Evolutionary conservation across 2,329 filamentous ascomycete genomes (phyloP).

Genomic region (Pseudogymnoascus sp.): DNA sequence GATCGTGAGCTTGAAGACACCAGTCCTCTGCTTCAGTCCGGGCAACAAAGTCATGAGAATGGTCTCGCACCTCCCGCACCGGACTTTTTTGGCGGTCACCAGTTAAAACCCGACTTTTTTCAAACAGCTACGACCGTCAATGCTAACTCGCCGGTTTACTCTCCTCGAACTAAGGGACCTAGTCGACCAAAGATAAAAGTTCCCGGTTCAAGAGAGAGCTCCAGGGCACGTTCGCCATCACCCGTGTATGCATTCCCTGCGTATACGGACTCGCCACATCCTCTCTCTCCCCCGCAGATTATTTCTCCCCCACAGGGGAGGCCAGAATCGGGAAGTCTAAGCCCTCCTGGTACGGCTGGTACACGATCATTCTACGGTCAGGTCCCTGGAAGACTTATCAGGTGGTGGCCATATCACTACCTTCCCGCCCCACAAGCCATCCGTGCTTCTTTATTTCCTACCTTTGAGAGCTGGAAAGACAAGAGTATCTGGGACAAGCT

Average conservation of each 20-base stretch:
- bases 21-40: conserved; percentile 27
- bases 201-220: conserved; percentile 26
- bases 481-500: conserved; percentile 82
- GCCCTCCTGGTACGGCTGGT: not conserved
- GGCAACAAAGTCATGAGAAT: conserved; percentile 29
- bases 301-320: not conserved
- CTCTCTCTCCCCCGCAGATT: conserved; percentile 19
- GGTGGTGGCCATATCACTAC: conserved; percentile 75
- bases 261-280: conserved; percentile 28
- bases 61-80: conserved; percentile 38
- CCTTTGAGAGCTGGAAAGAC: conserved; percentile 69
- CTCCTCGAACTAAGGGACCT: conserved; percentile 16
- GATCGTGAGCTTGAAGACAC: conserved; percentile 25
- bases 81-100: conserved; percentile 29
- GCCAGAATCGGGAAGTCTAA: not conserved
- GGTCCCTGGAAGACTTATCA: conserved; percentile 35
- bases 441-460: conserved; percentile 74
- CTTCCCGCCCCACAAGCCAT: conserved; percentile 68
- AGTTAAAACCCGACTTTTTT: conserved; percentile 25
- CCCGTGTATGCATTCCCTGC: conserved; percentile 27
- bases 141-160: conserved; percentile 14
- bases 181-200: conserved; percentile 25
- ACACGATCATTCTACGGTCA: conserved; percentile 21
- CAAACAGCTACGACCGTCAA: conserved; percentile 17
- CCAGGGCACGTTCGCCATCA: conserved; percentile 22